A percentile compares a stretch with the other conserved stretches of the same genome.
Conservation (phyloP, 257 asterid genomes). For the Echites panduratus region DNA sequence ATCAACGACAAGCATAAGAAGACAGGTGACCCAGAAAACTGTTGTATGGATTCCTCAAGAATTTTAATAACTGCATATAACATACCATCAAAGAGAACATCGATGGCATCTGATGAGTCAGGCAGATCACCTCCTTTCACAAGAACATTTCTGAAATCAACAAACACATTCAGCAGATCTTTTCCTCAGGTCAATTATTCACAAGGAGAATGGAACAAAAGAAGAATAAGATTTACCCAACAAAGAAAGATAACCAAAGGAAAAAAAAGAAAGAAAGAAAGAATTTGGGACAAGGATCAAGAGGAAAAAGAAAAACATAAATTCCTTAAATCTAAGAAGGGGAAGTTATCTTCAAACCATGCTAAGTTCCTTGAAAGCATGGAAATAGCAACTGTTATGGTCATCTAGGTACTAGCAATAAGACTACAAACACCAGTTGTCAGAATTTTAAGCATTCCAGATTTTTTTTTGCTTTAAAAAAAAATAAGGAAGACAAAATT, state of each 20-base stretch:
- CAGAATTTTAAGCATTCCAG: background rate
- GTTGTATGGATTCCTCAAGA: slow-evolving; percentile 10
- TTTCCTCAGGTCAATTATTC: slow-evolving; percentile 2
- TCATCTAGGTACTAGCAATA: background rate
- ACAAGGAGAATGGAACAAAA: background rate
- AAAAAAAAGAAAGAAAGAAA: background rate
- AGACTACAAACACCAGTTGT: background rate
- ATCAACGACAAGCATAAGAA: slow-evolving; percentile 16
- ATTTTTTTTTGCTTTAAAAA: background rate
- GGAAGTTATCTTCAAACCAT: slow-evolving; percentile 2
- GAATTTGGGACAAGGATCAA: background rate
- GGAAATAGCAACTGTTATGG: background rate
- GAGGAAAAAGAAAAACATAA: background rate
- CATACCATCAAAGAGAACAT: slow-evolving; percentile 90
- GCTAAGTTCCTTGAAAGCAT: background rate
- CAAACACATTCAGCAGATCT: background rate
- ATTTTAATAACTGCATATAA: slow-evolving; percentile 16
- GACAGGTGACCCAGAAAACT: background rate
- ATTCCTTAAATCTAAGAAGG: background rate
- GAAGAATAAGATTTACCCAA: background rate
- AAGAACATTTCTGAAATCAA: slow-evolving; percentile 61
- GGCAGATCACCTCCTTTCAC: slow-evolving; percentile 98
- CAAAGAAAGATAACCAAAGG: background rate
- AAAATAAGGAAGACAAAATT: background rate
- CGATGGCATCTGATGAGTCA: slow-evolving; percentile 72